These are phyloP conservation scores for Chimonanthus salicifolius DNA, from an alignment of 164 flowering plant genomes.

Conservation along the genomic window DNA sequence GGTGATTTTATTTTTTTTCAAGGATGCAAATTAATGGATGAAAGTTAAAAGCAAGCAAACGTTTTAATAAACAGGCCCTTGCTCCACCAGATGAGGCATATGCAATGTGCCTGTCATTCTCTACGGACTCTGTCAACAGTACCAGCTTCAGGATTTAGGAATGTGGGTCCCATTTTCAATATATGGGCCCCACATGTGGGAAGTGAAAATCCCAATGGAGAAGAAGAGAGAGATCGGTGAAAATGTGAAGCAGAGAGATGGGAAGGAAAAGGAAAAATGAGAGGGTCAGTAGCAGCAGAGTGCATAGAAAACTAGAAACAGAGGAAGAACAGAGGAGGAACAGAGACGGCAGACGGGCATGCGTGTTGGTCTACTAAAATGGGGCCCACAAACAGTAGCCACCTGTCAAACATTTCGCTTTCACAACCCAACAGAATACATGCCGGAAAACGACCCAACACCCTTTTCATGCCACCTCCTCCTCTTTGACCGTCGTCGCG, in stretches of 20 bases:
- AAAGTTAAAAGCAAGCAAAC: too few species aligned
- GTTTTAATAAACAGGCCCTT: too few species aligned
- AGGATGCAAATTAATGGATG: too few species aligned
- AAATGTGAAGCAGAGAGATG: not conserved
- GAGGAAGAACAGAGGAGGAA: not conserved
- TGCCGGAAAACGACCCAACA: conserved; percentile 4
- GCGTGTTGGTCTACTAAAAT: not conserved
- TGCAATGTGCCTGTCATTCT: too few species aligned
- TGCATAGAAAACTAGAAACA: not conserved
- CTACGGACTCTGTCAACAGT: too few species aligned
- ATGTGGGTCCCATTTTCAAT: not conserved
- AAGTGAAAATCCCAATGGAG: too few species aligned
- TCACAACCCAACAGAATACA: not conserved
- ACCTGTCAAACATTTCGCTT: not conserved
- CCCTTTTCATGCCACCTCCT: not conserved
- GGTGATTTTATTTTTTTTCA: too few species aligned
- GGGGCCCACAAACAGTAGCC: not conserved
- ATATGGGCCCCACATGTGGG: not conserved
- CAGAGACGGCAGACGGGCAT: not conserved
- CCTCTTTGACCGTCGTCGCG: not conserved
- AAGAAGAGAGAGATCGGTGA: not conserved
- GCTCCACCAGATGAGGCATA: too few species aligned
- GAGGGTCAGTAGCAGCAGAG: not conserved
- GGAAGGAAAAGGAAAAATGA: not conserved
- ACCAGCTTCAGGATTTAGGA: too few species aligned